A percentile compares a stretch with the other conserved stretches of the same genome.
These are phyloP conservation scores for Sisymbrium altissimum DNA, from an alignment of 345 rosid species.

Conservation along the genomic window DNA sequence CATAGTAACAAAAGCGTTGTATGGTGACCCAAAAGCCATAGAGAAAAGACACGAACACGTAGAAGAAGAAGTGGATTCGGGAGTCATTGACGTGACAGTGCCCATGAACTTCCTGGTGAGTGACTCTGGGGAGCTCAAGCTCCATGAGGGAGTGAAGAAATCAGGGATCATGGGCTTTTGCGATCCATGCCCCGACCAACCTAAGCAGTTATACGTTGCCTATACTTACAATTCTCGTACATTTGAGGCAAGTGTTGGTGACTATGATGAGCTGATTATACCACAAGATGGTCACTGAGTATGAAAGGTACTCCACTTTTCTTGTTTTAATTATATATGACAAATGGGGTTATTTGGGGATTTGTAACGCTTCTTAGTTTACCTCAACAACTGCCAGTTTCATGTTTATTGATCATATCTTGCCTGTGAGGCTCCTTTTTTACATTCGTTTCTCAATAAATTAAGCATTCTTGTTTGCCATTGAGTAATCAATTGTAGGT, in stretches of 20 bases:
- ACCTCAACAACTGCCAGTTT: slow-evolving; percentile 15
- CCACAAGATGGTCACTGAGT: slow-evolving; percentile 58
- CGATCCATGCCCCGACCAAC: slow-evolving; percentile 88
- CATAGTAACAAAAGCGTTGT: slow-evolving; percentile 65
- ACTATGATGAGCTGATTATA: slow-evolving; percentile 61
- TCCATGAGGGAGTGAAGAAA: slow-evolving; percentile 90
- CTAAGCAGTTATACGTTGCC: slow-evolving; percentile 66
- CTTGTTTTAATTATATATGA: not conserved
- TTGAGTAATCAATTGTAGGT: not conserved
- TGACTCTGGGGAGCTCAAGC: slow-evolving; percentile 82
- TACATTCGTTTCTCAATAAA: slow-evolving; percentile 24
- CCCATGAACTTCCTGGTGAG: slow-evolving; percentile 87
- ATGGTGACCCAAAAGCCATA: slow-evolving; percentile 64
- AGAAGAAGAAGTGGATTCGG: slow-evolving; percentile 45
- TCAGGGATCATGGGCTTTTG: slow-evolving; percentile 97
- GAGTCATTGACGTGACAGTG: slow-evolving; percentile 71
- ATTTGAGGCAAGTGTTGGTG: slow-evolving; percentile 62
- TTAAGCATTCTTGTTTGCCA: slow-evolving; percentile 18
- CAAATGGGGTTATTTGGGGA: slow-evolving; percentile 6
- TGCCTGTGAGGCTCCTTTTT: not conserved
- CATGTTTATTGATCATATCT: not conserved
- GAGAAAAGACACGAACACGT: slow-evolving; percentile 39
- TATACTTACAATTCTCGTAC: slow-evolving; percentile 53
- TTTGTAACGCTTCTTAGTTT: slow-evolving; percentile 14
- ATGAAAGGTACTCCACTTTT: slow-evolving; percentile 20